Conservation (phyloP, 805 yeast genomes). For the Ogataea degrootiae region DNA sequence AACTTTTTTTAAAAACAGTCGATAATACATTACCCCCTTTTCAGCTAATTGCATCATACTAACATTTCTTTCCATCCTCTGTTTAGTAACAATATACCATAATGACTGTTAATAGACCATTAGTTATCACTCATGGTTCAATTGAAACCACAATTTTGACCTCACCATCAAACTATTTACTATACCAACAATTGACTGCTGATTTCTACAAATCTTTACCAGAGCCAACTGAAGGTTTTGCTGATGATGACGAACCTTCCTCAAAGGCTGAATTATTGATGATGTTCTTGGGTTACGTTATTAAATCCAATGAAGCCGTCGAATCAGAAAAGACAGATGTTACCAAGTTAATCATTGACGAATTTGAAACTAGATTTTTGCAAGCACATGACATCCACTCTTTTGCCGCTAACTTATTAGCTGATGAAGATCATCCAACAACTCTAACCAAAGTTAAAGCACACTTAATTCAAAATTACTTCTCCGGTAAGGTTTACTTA, state of each 20-base stretch:
- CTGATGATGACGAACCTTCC: slow-evolving; percentile 83
- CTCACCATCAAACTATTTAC: slow-evolving; percentile 74
- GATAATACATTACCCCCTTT: no score
- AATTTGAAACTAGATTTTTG: slow-evolving; percentile 79
- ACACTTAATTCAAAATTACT: slow-evolving; percentile 73
- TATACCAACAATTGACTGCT: slow-evolving; percentile 82
- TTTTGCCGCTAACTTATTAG: slow-evolving; percentile 68
- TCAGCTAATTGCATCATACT: no score
- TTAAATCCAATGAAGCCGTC: slow-evolving; percentile 17
- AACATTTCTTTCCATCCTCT: no score
- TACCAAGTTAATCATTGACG: slow-evolving; percentile 63
- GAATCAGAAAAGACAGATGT: slow-evolving; percentile 45
- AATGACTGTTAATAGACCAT: slow-evolving; percentile 54
- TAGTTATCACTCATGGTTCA: slow-evolving; percentile 77
- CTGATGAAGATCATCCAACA: slow-evolving; percentile 56
- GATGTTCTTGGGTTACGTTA: slow-evolving; percentile 73
- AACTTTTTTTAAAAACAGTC: no score
- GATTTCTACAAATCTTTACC: slow-evolving; percentile 79
- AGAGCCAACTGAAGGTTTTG: slow-evolving; percentile 75
- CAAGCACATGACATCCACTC: slow-evolving; percentile 81
- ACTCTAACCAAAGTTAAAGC: slow-evolving; percentile 64
- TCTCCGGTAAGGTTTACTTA: slow-evolving; percentile 33
- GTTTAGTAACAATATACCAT: not conserved
- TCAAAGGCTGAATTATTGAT: slow-evolving; percentile 82
- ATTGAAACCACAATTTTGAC: slow-evolving; percentile 86